Conservation (phyloP, 2,329 filamentous ascomycete genomes). For the Nemania sp. region DNA sequence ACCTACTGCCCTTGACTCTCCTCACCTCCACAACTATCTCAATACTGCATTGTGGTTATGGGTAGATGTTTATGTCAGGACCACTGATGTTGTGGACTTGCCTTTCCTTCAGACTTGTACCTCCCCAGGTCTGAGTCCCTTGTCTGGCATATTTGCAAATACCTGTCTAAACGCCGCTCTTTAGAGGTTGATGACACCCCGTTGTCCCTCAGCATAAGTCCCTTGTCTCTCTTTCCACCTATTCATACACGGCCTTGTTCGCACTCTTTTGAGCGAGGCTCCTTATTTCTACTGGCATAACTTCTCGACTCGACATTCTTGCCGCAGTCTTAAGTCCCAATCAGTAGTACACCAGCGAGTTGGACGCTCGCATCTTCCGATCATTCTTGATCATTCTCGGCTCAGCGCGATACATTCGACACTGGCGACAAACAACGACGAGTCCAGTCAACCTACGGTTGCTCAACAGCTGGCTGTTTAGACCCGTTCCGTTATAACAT, state of each 20-base stretch:
- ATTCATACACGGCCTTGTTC: conserved; percentile 7
- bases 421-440: not conserved
- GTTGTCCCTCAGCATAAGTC: conserved; percentile 8
- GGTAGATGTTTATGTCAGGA: conserved; percentile 3
- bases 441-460: conserved; percentile 4
- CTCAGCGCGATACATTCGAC: not conserved
- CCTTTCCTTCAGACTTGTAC: conserved; percentile 16
- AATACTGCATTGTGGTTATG: conserved; percentile 7
- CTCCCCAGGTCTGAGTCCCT: conserved; percentile 4
- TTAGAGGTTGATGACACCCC: conserved; percentile 8
- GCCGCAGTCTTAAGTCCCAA: not conserved
- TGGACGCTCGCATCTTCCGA: conserved; percentile 7
- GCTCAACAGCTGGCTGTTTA: conserved; percentile 34
- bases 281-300: conserved; percentile 1
- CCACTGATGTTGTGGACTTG: conserved; percentile 15
- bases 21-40: conserved; percentile 15
- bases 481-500: conserved; percentile 24
- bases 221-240: conserved; percentile 19
- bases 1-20: no score
- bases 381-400: not conserved
- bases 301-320: not conserved
- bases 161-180: conserved; percentile 22
- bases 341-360: not conserved
- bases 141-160: conserved; percentile 11
- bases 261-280: conserved; percentile 8